Evolutionary conservation across 352 stramenopile genomes (phyloP), one percentile per base, ranked within the genome.

Genomic region (Globisporangium viniferum): DNA sequence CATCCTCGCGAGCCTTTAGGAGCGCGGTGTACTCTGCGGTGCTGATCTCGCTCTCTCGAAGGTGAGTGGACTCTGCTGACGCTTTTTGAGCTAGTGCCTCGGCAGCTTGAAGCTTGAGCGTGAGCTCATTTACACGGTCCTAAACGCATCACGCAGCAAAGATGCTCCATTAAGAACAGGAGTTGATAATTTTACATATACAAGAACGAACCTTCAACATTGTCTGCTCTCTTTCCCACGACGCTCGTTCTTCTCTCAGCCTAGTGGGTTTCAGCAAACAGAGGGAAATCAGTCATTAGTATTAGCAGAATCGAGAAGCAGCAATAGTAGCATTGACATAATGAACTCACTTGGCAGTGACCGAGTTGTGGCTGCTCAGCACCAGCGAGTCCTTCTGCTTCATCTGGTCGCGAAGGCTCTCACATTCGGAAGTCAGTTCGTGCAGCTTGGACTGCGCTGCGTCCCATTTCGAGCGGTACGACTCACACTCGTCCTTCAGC

Each of bases 351-450:
- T 89, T 92, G 56, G 71, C 64, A 1, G 76, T 77, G 35, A 87
- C 59, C 5, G 80, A 67, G 62, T 81, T 86, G 68, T 94, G 86
- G 51, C 75, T 91, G 58, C 67, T 83, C 33, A 86, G 68, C 29
- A 90, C 71, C n/a, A 90, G 72, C 10, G 75, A 55, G 14, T 92
- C 86, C 53, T 92, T 92, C 67, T 93, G 86, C 63, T 89, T 90
- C 10, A 93, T 57, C 58, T 94, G 84, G 2, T 90, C 85, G 31
- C 82, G 83, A 27, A 92, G 60, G 62, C 73, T 71, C 48, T 93
- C 82, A 49, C 68, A 78, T 49, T 93, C 85, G n/a, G 75, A 79
- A 8, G 55, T 60, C 18, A 80, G 41, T 49, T 91, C 77, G 1
- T 80, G 74, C 15, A 91, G 62, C 59, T 89, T 90, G 49, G 76